Conservation (phyloP, 2,329 filamentous ascomycete species). For the Chalara sp. region DNA sequence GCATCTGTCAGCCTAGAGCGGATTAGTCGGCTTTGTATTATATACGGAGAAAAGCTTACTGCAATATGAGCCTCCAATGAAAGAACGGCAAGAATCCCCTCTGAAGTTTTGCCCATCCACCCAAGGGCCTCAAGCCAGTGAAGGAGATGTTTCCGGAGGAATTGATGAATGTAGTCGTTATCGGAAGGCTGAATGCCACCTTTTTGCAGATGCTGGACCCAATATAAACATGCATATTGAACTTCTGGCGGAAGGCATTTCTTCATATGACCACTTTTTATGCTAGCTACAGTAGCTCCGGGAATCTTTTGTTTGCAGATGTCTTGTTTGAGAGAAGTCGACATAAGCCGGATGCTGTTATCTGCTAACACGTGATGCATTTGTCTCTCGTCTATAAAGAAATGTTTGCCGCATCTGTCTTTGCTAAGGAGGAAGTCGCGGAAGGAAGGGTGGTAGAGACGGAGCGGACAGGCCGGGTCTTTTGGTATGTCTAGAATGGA, state of each 20-base stretch:
- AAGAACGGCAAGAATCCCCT: not conserved
- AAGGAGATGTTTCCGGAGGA: not conserved
- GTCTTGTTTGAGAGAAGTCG: not conserved
- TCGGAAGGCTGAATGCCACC: not conserved
- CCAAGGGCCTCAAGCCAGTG: not conserved
- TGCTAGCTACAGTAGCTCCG: not conserved
- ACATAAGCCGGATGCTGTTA: not conserved
- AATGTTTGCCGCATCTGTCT: conserved; percentile 15
- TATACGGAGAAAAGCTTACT: not conserved
- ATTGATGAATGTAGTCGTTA: not conserved
- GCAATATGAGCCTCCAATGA: not conserved
- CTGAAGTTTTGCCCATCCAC: not conserved
- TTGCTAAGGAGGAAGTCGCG: conserved; percentile 26
- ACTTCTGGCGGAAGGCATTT: not conserved
- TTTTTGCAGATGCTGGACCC: not conserved
- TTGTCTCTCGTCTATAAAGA: conserved; percentile 3
- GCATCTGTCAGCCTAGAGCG: not conserved
- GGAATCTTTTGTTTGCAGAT: not conserved
- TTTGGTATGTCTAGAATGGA: conserved; percentile 20
- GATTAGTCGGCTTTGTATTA: not conserved
- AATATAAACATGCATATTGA: not conserved
- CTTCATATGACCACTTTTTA: not conserved
- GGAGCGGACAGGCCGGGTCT: conserved; percentile 1
- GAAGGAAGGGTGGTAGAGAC: conserved; percentile 23
- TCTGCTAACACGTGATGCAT: not conserved